A percentile compares a stretch with the other conserved stretches of the same genome.
Evolutionary conservation across 768 basidiomycete species (phyloP).

Genomic region (Daedaleopsis sinensis): DNA sequence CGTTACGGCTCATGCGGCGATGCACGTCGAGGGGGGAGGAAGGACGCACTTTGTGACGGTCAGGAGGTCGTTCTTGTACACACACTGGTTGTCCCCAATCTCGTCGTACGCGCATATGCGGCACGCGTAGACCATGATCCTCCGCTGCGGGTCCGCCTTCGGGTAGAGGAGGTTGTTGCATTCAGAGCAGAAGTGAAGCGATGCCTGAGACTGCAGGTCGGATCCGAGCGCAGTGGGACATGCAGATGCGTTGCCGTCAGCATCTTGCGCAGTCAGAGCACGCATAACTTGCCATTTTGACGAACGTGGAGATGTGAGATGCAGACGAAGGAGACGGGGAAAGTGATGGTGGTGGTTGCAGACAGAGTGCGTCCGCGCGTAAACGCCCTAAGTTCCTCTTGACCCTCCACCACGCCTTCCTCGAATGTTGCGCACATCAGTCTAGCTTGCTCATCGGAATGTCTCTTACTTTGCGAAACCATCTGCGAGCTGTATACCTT

Average conservation of each 20-base stretch:
- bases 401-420: too few relatives aligned
- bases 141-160: slow-evolving; percentile 84
- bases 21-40: neutral
- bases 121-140: slow-evolving; percentile 88
- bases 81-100: slow-evolving; percentile 83
- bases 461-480: neutral
- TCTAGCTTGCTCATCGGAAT: too few relatives aligned
- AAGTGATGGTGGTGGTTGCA: slow-evolving; percentile 1
- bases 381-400: too few relatives aligned
- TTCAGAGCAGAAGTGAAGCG: slow-evolving; percentile 90
- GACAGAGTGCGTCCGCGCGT: neutral
- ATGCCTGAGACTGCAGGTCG: slow-evolving; percentile 53
- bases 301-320: neutral
- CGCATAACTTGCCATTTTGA: neutral
- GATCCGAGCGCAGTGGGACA: neutral
- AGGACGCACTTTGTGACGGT: slow-evolving; percentile 83
- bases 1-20: neutral
- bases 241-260: neutral
- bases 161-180: slow-evolving; percentile 96
- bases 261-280: neutral
- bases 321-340: neutral
- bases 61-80: slow-evolving; percentile 91
- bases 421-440: too few relatives aligned
- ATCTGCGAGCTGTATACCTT: slow-evolving; percentile 14
- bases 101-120: slow-evolving; percentile 90